Conservation (phyloP, 2,329 filamentous ascomycete species). For the Colletotrichum nymphaeae region DNA sequence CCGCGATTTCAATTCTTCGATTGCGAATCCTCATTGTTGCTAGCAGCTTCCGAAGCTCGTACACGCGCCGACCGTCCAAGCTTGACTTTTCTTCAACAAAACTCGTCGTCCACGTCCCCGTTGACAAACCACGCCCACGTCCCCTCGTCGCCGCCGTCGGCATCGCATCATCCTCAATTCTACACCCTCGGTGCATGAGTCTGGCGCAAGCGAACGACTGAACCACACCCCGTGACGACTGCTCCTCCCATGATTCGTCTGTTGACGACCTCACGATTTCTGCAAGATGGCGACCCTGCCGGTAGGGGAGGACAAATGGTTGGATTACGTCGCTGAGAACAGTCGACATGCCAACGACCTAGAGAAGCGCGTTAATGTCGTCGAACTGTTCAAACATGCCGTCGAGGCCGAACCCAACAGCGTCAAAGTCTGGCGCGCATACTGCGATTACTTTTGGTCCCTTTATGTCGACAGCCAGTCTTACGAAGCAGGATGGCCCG, state of each 20-base stretch:
- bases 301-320: slow-evolving; percentile 81
- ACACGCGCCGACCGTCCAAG: slow-evolving; percentile 17
- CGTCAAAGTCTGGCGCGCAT: slow-evolving; percentile 79
- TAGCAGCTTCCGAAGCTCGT: background rate
- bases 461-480: slow-evolving; percentile 74
- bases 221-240: background rate
- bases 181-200: background rate
- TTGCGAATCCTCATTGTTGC: background rate
- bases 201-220: background rate
- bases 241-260: slow-evolving; percentile 32
- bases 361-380: slow-evolving; percentile 74
- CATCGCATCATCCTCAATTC: background rate
- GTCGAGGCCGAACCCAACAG: slow-evolving; percentile 79
- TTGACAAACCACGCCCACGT: background rate
- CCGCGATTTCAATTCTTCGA: background rate
- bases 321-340: slow-evolving; percentile 81
- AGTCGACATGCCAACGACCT: slow-evolving; percentile 69
- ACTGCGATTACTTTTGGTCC: slow-evolving; percentile 82
- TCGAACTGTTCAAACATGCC: slow-evolving; percentile 79
- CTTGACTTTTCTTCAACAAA: slow-evolving; percentile 24
- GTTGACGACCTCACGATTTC: slow-evolving; percentile 31
- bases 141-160: background rate
- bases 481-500: slow-evolving; percentile 66
- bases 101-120: background rate
- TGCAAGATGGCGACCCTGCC: slow-evolving; percentile 61